Evolutionary conservation across 345 rosid species (phyloP).

Genomic region (Salix udensis): DNA sequence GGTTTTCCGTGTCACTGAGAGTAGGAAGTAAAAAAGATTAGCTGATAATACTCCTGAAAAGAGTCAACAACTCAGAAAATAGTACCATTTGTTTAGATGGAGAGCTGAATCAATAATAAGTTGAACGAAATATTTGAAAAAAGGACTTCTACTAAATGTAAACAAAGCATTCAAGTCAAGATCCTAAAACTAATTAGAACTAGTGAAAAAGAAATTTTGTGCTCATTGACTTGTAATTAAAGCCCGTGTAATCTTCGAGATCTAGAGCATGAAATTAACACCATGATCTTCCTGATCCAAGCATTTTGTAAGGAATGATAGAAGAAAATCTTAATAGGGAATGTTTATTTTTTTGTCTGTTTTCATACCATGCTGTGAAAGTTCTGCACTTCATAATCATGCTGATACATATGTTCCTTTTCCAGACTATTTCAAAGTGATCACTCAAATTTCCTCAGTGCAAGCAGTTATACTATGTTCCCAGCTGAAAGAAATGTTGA

Average conservation of each 20-base stretch:
- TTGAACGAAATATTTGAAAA: neutral
- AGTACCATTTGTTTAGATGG: neutral
- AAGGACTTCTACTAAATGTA: neutral
- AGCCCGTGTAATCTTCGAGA: neutral
- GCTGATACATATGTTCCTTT: conserved; percentile 14
- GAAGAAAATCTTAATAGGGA: neutral
- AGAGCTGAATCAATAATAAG: neutral
- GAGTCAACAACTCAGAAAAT: neutral
- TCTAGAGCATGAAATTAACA: neutral
- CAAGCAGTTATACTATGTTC: conserved; percentile 67
- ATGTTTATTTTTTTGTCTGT: neutral
- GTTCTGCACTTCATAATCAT: neutral
- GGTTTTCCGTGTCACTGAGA: neutral
- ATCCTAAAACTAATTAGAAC: neutral
- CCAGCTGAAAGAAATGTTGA: conserved; percentile 74
- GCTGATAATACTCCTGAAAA: neutral
- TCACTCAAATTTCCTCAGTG: conserved; percentile 56
- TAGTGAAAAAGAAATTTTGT: neutral
- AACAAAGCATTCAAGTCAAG: neutral
- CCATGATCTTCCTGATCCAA: neutral
- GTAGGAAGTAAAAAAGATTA: neutral
- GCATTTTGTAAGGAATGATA: neutral
- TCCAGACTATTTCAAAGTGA: conserved; percentile 60
- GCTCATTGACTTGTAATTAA: neutral
- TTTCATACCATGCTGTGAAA: neutral